phyloP scores from a whole-genome alignment of 2,329 filamentous ascomycete genomes.

The Sporothrix curviconia region DNA sequence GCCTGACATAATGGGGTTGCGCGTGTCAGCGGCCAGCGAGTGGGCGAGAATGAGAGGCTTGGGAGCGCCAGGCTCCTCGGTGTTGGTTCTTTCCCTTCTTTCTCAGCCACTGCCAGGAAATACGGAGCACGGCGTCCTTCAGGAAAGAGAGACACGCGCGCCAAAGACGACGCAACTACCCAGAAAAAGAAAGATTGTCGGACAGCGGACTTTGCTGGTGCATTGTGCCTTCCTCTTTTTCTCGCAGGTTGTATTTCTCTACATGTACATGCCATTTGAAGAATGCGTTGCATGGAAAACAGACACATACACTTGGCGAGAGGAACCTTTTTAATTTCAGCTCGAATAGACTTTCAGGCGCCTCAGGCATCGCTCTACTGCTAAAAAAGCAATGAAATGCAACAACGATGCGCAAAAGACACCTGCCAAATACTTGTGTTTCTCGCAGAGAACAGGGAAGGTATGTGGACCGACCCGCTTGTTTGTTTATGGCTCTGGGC shows the following conservation, averaged over 20 bases:
- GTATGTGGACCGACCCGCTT: not conserved
- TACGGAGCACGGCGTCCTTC: too few species aligned
- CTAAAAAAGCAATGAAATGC: not conserved
- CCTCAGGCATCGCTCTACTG: too few species aligned
- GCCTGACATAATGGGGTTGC: constrained; percentile 2
- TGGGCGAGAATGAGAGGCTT: constrained; percentile 5
- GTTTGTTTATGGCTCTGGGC: constrained; percentile 7
- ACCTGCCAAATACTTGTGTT: constrained; percentile 1
- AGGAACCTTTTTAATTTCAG: not conserved
- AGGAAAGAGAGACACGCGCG: not conserved
- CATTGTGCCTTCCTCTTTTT: not conserved
- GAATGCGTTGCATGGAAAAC: constrained; percentile 2
- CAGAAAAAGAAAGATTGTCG: not conserved
- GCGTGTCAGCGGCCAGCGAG: constrained; percentile 2
- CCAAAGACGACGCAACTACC: not conserved
- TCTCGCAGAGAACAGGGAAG: not conserved
- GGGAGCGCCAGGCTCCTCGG: not conserved
- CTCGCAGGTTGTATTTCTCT: not conserved
- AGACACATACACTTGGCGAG: too few species aligned
- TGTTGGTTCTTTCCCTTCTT: not conserved
- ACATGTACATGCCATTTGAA: not conserved
- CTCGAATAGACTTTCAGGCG: too few species aligned
- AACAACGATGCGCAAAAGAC: not conserved
- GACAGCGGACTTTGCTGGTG: too few species aligned
- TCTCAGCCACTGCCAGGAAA: too few species aligned